phyloP scores from a whole-genome alignment of 352 stramenopile species.

The Phytopythium helicoides region DNA sequence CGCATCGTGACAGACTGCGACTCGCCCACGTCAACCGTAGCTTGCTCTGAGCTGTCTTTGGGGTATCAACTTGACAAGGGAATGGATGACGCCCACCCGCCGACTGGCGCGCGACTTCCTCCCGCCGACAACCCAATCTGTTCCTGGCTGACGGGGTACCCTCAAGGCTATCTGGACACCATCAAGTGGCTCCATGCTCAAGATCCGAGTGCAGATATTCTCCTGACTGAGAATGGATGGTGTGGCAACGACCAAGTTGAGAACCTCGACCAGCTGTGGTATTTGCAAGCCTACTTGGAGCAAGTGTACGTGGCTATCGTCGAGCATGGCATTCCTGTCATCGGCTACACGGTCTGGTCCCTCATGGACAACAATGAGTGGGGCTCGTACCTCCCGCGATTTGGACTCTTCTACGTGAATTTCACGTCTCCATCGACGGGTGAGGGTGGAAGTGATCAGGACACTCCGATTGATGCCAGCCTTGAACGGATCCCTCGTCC shows the following conservation, averaged over 20 bases:
- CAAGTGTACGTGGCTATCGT: slow-evolving; percentile 58
- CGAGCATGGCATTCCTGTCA: slow-evolving; percentile 67
- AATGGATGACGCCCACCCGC: slow-evolving; percentile 49
- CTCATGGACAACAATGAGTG: slow-evolving; percentile 96
- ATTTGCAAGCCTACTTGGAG: slow-evolving; percentile 49
- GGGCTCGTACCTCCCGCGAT: slow-evolving; percentile 66
- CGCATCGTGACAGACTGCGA: slow-evolving; percentile 37
- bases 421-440: slow-evolving; percentile 23
- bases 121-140: slow-evolving; percentile 12
- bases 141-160: slow-evolving; percentile 20
- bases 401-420: slow-evolving; percentile 58
- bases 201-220: slow-evolving; percentile 19
- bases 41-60: slow-evolving; percentile 23
- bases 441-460: slow-evolving; percentile 24
- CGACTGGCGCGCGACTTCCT: slow-evolving; percentile 42
- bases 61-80: slow-evolving; percentile 49
- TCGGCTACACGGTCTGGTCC: slow-evolving; percentile 93
- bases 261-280: slow-evolving; percentile 35
- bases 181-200: slow-evolving; percentile 40
- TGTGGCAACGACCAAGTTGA: slow-evolving; percentile 22
- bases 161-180: slow-evolving; percentile 28
- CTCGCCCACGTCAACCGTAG: slow-evolving; percentile 17
- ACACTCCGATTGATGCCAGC: slow-evolving; percentile 16
- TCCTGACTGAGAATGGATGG: slow-evolving; percentile 27
- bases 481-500: slow-evolving; percentile 33